A percentile compares a stretch with the other conserved stretches of the same genome.
Conservation (phyloP, 345 rosid genomes). For the Noccaea bulbosa region DNA sequence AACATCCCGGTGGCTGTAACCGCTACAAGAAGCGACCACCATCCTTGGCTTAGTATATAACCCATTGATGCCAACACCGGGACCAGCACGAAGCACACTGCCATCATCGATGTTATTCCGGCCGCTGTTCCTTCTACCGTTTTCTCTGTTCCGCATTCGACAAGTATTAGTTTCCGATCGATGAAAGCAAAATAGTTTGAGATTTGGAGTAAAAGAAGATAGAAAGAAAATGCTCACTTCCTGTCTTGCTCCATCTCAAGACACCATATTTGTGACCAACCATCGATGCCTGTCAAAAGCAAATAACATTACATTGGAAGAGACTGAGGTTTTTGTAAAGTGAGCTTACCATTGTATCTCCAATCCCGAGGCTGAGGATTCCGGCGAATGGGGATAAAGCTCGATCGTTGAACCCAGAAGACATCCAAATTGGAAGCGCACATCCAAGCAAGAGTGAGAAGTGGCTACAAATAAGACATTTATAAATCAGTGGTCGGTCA, state of each 20-base stretch:
- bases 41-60: conserved; percentile 79
- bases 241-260: conserved; percentile 90
- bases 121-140: conserved; percentile 98
- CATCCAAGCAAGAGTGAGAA: conserved; percentile 95
- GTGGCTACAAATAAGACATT: conserved; percentile 55
- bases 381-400: conserved; percentile 97
- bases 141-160: conserved; percentile 62
- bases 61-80: conserved; percentile 88
- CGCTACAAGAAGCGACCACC: conserved; percentile 79
- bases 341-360: conserved; percentile 89
- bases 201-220: background rate
- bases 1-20: conserved; percentile 80
- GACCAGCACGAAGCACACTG: conserved; percentile 75
- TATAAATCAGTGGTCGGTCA: conserved; percentile 7
- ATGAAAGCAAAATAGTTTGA: background rate
- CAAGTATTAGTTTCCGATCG: conserved; percentile 5
- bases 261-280: conserved; percentile 97
- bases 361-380: conserved; percentile 96
- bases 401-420: conserved; percentile 89
- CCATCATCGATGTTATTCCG: conserved; percentile 84
- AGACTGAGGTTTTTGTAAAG: conserved; percentile 5
- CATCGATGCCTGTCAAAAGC: conserved; percentile 74
- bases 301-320: conserved; percentile 4
- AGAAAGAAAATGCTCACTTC: conserved; percentile 57
- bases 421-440: conserved; percentile 98